These are phyloP conservation scores for Didymella arachidicola DNA, from an alignment of 2,329 filamentous ascomycete genomes.

Conservation along the genomic window DNA sequence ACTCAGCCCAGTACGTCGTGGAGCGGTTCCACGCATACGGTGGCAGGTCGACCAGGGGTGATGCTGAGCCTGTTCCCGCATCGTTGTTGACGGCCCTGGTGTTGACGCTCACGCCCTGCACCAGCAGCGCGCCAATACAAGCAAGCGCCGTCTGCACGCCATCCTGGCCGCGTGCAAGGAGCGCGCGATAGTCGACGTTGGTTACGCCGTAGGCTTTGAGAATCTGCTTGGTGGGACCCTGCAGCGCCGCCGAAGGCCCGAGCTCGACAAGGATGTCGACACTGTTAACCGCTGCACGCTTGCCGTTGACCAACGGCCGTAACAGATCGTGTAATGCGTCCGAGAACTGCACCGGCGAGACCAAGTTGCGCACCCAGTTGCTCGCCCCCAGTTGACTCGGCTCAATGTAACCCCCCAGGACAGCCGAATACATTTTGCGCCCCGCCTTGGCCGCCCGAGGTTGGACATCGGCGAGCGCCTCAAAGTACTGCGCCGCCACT, in stretches of 20 bases:
- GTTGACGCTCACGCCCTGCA: not conserved
- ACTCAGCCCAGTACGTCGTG: conserved; percentile 38
- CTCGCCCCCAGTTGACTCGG: conserved; percentile 2
- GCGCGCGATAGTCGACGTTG: not conserved
- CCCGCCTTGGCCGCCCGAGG: not conserved
- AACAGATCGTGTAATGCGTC: not conserved
- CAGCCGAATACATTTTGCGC: conserved; percentile 4
- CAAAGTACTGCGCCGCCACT: conserved; percentile 26
- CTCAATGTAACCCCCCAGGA: not conserved
- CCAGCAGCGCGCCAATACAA: not conserved
- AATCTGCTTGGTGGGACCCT: conserved; percentile 19
- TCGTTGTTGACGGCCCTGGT: not conserved
- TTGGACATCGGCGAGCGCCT: not conserved
- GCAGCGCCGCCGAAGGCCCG: conserved; percentile 13
- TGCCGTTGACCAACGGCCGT: not conserved
- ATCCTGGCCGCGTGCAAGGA: not conserved
- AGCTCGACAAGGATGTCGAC: conserved; percentile 10
- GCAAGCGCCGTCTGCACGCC: conserved; percentile 9
- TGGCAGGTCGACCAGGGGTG: conserved; percentile 34
- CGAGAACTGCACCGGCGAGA: conserved; percentile 13
- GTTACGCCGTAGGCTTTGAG: not conserved
- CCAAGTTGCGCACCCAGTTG: conserved; percentile 23
- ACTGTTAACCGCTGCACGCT: not conserved
- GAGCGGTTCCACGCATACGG: conserved; percentile 47
- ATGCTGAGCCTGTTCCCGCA: not conserved